Conservation (phyloP, 345 rosid genomes). For the Lepidium africanum region DNA sequence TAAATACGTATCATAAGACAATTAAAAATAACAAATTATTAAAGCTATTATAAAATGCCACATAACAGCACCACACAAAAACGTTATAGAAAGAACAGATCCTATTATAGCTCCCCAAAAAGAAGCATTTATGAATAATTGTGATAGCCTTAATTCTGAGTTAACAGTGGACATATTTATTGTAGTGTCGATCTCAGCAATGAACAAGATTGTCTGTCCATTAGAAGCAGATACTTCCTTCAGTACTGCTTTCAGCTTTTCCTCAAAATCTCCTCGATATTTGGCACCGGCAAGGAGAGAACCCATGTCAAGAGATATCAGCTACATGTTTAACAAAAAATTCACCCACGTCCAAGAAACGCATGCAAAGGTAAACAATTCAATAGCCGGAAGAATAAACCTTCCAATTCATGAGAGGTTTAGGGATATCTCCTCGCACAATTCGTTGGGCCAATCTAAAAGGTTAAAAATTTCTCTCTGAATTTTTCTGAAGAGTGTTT, state of each 20-base stretch:
- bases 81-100: too few species aligned
- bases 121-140: too few species aligned
- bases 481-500: background rate
- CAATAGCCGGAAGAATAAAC: constrained; percentile 37
- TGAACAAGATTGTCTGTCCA: constrained; percentile 79
- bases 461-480: background rate
- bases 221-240: constrained; percentile 89
- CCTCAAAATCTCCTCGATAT: constrained; percentile 78
- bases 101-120: too few species aligned
- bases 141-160: too few species aligned
- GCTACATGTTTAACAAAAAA: constrained; percentile 33
- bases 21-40: too few species aligned
- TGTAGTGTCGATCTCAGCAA: constrained; percentile 90
- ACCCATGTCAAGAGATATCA: constrained; percentile 87
- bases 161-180: too few species aligned
- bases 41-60: too few species aligned
- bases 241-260: constrained; percentile 79
- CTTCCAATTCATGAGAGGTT: constrained; percentile 57
- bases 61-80: too few species aligned
- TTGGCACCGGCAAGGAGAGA: constrained; percentile 89
- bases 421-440: constrained; percentile 80
- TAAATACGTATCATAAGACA: too few species aligned
- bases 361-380: too few species aligned
- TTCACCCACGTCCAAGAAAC: background rate
- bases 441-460: constrained; percentile 74